Conservation (phyloP, 345 rosid species). For the Ricinus communis region DNA sequence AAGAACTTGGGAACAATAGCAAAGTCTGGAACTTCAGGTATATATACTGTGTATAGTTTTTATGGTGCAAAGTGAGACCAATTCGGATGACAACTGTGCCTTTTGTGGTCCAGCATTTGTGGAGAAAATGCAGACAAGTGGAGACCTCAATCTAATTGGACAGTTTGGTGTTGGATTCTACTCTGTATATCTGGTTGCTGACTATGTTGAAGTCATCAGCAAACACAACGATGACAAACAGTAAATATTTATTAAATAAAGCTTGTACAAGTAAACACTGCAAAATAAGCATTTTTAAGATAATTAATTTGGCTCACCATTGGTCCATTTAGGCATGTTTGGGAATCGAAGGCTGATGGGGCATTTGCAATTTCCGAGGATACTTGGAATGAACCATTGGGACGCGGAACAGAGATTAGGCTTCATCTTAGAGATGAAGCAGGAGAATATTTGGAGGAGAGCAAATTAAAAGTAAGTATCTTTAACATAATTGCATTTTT, state of each 20-base stretch:
- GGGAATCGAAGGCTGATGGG: constrained; percentile 99
- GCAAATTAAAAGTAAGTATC: constrained; percentile 72
- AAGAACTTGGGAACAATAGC: constrained; percentile 99
- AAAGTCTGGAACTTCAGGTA: constrained; percentile 99
- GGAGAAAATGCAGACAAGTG: constrained; percentile 96
- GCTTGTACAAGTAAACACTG: neutral
- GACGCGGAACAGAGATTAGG: constrained; percentile 97
- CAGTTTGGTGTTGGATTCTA: constrained; percentile 99
- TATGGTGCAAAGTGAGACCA: neutral
- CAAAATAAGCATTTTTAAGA: neutral
- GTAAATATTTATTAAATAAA: constrained; percentile 37
- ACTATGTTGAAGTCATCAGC: constrained; percentile 94
- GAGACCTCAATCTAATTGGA: constrained; percentile 94
- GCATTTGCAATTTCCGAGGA: constrained; percentile 98
- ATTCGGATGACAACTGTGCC: constrained; percentile 6
- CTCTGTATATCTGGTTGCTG: constrained; percentile 95
- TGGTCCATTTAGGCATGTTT: constrained; percentile 58
- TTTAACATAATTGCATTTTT: neutral
- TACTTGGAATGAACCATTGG: constrained; percentile 93
- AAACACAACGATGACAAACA: constrained; percentile 94
- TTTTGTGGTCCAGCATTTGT: constrained; percentile 65
- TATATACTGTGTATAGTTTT: constrained; percentile 1
- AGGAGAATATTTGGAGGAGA: constrained; percentile 88
- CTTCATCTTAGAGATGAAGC: constrained; percentile 97
- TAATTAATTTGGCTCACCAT: neutral